Conservation (phyloP, 2,329 filamentous ascomycete species). For the Arthroderma sp. region DNA sequence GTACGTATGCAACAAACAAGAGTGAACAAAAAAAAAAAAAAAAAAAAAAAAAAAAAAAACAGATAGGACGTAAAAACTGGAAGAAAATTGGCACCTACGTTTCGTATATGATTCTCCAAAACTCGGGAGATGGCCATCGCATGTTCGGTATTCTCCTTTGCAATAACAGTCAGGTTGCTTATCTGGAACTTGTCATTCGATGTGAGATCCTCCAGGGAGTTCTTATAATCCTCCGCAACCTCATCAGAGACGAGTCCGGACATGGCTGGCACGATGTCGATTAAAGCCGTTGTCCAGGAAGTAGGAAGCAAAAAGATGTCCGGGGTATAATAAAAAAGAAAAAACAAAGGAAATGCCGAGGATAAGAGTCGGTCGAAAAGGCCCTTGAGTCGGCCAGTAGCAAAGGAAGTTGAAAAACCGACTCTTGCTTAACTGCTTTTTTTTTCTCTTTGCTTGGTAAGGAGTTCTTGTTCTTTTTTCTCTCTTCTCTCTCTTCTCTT, state of each 20-base stretch:
- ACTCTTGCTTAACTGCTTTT: background rate
- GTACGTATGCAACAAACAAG: slow-evolving; percentile 6
- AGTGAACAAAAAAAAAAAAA: slow-evolving; percentile 15
- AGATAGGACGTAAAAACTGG: slow-evolving; percentile 5
- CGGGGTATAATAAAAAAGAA: slow-evolving; percentile 22
- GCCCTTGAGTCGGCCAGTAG: background rate
- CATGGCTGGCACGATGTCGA: slow-evolving; percentile 36
- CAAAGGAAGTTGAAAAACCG: background rate
- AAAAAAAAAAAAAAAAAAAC: slow-evolving; percentile 8
- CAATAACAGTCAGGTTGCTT: slow-evolving; percentile 92
- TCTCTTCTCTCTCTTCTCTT: slow-evolving; percentile 15
- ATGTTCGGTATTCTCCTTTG: slow-evolving; percentile 92
- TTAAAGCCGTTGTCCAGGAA: background rate
- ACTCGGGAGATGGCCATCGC: slow-evolving; percentile 85
- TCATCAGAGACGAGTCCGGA: slow-evolving; percentile 57
- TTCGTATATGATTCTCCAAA: slow-evolving; percentile 83
- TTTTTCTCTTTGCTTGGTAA: slow-evolving; percentile 10
- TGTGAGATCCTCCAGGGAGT: slow-evolving; percentile 81
- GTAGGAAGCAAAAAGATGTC: background rate
- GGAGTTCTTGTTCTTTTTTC: slow-evolving; percentile 13
- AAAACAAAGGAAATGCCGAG: slow-evolving; percentile 28
- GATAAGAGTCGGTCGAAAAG: background rate
- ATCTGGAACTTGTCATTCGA: slow-evolving; percentile 91
- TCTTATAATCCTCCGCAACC: slow-evolving; percentile 88
- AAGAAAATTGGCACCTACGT: slow-evolving; percentile 51